These are phyloP conservation scores for Colletotrichum musae DNA, from an alignment of 2,329 filamentous ascomycete species.

Conservation along the genomic window DNA sequence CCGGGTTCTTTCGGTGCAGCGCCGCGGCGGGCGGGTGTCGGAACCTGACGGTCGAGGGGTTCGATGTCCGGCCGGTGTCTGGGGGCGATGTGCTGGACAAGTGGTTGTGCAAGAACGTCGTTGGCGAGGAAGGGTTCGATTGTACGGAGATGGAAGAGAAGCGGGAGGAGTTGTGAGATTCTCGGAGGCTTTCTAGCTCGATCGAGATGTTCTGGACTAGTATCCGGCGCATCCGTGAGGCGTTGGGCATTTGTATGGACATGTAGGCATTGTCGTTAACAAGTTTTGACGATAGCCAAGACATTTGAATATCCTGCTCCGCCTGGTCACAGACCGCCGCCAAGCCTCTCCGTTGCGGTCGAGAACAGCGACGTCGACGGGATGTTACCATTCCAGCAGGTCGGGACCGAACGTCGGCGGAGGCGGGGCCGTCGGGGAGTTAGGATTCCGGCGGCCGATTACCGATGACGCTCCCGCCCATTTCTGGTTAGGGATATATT, in stretches of 20 bases:
- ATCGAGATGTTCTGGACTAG: background rate
- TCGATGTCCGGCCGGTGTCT: slow-evolving; percentile 42
- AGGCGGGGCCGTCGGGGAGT: slow-evolving; percentile 14
- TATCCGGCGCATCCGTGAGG: slow-evolving; percentile 25
- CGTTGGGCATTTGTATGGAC: background rate
- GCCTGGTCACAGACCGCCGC: slow-evolving; percentile 12
- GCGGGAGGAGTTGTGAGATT: slow-evolving; percentile 25
- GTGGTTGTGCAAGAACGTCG: slow-evolving; percentile 49
- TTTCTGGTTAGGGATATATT: no score
- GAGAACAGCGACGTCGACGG: background rate
- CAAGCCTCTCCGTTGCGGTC: background rate
- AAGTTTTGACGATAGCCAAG: background rate
- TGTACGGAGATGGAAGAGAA: slow-evolving; percentile 41
- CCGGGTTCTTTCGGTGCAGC: slow-evolving; percentile 51
- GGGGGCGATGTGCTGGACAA: slow-evolving; percentile 40
- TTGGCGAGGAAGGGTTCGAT: slow-evolving; percentile 44
- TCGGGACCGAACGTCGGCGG: slow-evolving; percentile 10
- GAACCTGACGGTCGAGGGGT: slow-evolving; percentile 47
- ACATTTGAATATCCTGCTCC: slow-evolving; percentile 5
- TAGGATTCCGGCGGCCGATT: slow-evolving; percentile 23
- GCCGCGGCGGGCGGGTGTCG: slow-evolving; percentile 49
- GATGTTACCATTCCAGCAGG: background rate
- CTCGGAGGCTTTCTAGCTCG: background rate
- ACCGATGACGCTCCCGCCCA: no score
- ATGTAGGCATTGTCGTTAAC: background rate